Conservation (phyloP, 495 filamentous ascomycete species). For the Penicillium cosmopolitanum region DNA sequence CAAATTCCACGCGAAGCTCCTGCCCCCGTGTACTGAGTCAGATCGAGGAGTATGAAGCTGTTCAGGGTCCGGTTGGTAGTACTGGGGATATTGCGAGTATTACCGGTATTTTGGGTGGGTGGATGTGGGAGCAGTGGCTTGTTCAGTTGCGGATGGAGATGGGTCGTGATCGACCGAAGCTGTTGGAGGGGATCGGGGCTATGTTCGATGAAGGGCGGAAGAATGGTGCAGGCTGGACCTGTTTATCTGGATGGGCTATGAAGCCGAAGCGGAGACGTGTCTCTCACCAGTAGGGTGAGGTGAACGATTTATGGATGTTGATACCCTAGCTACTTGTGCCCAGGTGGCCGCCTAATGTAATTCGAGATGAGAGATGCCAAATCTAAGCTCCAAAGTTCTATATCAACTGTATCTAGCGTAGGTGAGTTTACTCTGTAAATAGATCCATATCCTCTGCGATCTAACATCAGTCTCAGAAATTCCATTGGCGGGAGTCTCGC, state of each 20-base stretch:
- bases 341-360: slow-evolving; percentile 28
- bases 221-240: slow-evolving; percentile 81
- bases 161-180: slow-evolving; percentile 63
- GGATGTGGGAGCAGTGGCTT: slow-evolving; percentile 98
- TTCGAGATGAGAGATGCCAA: slow-evolving; percentile 24
- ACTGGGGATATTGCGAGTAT: slow-evolving; percentile 74
- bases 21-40: slow-evolving; percentile 56
- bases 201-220: slow-evolving; percentile 84
- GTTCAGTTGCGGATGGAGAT: slow-evolving; percentile 83
- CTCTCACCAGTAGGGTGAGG: slow-evolving; percentile 6
- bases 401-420: too few relatives aligned
- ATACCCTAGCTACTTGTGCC: slow-evolving; percentile 22
- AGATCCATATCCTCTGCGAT: too few relatives aligned
- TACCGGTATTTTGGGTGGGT: slow-evolving; percentile 80
- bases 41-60: slow-evolving; percentile 54
- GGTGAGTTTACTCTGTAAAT: too few relatives aligned
- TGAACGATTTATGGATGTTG: slow-evolving; percentile 6
- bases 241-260: slow-evolving; percentile 84
- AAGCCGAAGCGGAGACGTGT: slow-evolving; percentile 61
- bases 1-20: slow-evolving; percentile 53
- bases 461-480: too few relatives aligned
- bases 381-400: background rate
- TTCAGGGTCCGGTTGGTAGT: slow-evolving; percentile 73
- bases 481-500: too few relatives aligned
- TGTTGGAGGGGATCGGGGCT: slow-evolving; percentile 76